Conservation (phyloP, 179 eudicot species). For the Drosera spatulata region DNA sequence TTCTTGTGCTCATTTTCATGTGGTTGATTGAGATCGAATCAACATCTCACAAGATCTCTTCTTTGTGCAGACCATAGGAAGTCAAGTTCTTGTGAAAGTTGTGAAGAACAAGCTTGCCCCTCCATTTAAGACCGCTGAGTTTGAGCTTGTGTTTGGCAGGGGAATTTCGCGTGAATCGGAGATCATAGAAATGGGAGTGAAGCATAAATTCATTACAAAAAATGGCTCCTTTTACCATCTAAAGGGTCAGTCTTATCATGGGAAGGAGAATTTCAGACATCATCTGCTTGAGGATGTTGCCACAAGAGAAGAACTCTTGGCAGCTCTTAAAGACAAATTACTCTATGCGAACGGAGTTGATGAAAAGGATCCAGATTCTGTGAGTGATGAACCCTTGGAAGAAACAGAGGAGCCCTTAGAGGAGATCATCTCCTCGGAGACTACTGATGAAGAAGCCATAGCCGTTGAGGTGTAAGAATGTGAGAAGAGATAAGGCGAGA, state of each 20-base stretch:
- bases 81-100: slow-evolving; percentile 77
- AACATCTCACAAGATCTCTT: neutral
- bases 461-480: slow-evolving; percentile 25
- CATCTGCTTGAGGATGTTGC: slow-evolving; percentile 32
- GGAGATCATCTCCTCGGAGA: slow-evolving; percentile 26
- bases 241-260: slow-evolving; percentile 30
- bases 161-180: slow-evolving; percentile 73
- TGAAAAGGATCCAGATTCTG: slow-evolving; percentile 17
- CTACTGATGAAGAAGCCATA: slow-evolving; percentile 43
- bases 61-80: slow-evolving; percentile 52
- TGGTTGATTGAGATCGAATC: neutral
- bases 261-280: slow-evolving; percentile 50
- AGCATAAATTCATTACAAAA: slow-evolving; percentile 60
- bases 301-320: slow-evolving; percentile 39
- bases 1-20: neutral
- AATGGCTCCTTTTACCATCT: slow-evolving; percentile 21
- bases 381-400: slow-evolving; percentile 7
- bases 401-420: slow-evolving; percentile 7
- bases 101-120: slow-evolving; percentile 25
- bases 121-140: slow-evolving; percentile 1
- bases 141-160: slow-evolving; percentile 91
- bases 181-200: slow-evolving; percentile 52
- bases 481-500: no score
- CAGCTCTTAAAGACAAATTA: slow-evolving; percentile 51
- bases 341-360: slow-evolving; percentile 12